Percentiles rank a stretch among this genome's conserved stretches.
phyloP scores from a whole-genome alignment of 2,329 filamentous ascomycete species.

The Graphilbum ipis-grandicollis region DNA sequence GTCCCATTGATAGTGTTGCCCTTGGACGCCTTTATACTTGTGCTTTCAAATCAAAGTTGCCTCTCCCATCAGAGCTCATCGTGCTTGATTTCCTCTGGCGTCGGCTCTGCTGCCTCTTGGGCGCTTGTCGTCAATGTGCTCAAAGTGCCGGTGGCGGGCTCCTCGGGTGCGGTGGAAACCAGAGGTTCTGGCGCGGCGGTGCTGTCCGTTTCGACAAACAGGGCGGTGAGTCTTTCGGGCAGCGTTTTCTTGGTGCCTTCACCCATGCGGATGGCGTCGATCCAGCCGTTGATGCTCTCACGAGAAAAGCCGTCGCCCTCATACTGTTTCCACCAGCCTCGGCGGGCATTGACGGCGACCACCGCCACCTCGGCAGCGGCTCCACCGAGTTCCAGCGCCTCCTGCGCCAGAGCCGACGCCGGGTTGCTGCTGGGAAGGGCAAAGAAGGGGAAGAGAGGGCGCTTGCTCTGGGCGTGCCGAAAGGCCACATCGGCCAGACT shows the following conservation, averaged over 20 bases:
- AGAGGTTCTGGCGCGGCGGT: too few species aligned
- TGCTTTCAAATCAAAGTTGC: too few species aligned
- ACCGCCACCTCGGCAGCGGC: slow-evolving; percentile 57
- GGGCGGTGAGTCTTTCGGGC: slow-evolving; percentile 37
- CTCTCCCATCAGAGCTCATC: slow-evolving; percentile 31
- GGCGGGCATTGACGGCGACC: slow-evolving; percentile 69
- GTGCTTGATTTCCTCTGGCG: slow-evolving; percentile 14
- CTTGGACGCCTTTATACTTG: too few species aligned
- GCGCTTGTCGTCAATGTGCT: too few species aligned
- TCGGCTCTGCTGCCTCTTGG: background rate
- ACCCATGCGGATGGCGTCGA: slow-evolving; percentile 80
- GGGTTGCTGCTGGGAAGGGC: slow-evolving; percentile 45
- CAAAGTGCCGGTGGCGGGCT: too few species aligned
- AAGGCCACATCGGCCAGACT: slow-evolving; percentile 57
- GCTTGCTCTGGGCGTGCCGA: slow-evolving; percentile 51
- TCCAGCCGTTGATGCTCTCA: slow-evolving; percentile 60
- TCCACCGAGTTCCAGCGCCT: slow-evolving; percentile 41
- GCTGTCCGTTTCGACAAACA: too few species aligned
- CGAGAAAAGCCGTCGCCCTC: slow-evolving; percentile 35
- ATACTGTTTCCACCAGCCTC: slow-evolving; percentile 72
- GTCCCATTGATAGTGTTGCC: too few species aligned
- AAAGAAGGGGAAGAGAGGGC: slow-evolving; percentile 69
- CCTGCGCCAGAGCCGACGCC: slow-evolving; percentile 35
- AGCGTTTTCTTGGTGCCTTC: slow-evolving; percentile 68
- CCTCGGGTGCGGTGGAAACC: slow-evolving; percentile 7